Base-by-base conservation (phyloP, 1,284 basidiomycete genomes). In the Moniliella sp. region DNA sequence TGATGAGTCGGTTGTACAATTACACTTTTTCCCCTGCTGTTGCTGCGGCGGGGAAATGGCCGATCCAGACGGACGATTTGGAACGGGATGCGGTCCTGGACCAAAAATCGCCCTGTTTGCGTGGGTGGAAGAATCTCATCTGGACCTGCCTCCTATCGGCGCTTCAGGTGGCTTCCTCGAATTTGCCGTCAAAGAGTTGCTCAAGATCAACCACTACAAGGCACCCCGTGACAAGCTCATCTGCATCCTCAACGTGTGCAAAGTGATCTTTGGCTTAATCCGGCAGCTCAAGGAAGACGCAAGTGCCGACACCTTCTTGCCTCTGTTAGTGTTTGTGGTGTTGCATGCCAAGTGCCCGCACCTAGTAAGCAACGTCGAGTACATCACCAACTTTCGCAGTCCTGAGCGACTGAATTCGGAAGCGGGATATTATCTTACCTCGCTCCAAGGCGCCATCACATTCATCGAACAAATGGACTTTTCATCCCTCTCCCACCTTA, bases 131-230 rank as follows among this genome's bases (percentile, higher is more conserved):
- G 80, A 82, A 42, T 69, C 72, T 42, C 88, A 97, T 60, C 70
- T 97, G 11, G 88, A 97, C 27, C 45, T 59, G 15, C 50, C 48
- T 2, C 35, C 35, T 2, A 50, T 54, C 12, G 40, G 50, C 23
- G 54, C 62, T 27, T 50, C 52, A 21, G 68, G 74, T 39, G 84
- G 86, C 0, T 97, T 94, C 61, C 61, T 93, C 36, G 75, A 82
- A 64, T 94, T 94, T 59, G 86, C 88, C 0, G 74, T 11, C 15
- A n/a, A 15, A 34, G 55, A 58, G 31, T 66, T 97, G 29, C 63
- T 83, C 50, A 97, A 93, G 68, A 78, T 97, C 47, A 94, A 93
- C 57, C 83, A 93, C 60, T 97, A 94, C 67, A 94, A 94, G 61
- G 88, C 88, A 13, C 88, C 88, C 7, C 69, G 88, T 28, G 88